Evolutionary conservation across 768 basidiomycete genomes (phyloP).

Genomic region (Amanita phalloides): DNA sequence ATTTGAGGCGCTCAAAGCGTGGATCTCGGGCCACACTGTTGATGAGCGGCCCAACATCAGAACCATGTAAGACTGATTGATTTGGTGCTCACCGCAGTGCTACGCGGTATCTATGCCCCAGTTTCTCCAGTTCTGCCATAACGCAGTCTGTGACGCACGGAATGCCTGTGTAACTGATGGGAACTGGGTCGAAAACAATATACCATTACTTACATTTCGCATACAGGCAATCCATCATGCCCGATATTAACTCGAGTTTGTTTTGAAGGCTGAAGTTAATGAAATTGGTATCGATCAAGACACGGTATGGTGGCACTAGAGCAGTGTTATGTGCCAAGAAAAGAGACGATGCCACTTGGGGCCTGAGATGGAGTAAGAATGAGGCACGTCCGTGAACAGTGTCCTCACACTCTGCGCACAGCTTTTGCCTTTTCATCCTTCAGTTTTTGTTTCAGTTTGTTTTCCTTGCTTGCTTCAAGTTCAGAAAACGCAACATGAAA

Average conservation of each 20-base stretch:
- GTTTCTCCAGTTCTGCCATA: conserved; percentile 95
- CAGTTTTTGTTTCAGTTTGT: conserved; percentile 81
- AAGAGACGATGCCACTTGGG: conserved; percentile 81
- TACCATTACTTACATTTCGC: conserved; percentile 67
- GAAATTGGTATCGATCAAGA: conserved; percentile 98
- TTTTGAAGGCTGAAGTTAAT: conserved; percentile 99
- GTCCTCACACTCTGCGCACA: conserved; percentile 66
- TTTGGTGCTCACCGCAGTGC: conserved; percentile 67
- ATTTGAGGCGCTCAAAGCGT: conserved; percentile 87
- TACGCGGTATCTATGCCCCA: conserved; percentile 91
- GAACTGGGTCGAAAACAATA: neutral
- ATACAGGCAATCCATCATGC: conserved; percentile 99
- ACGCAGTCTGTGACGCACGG: conserved; percentile 99
- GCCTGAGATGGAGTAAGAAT: conserved; percentile 28
- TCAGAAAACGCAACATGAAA: conserved; percentile 6
- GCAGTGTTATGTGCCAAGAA: conserved; percentile 94
- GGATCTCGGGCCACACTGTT: conserved; percentile 93
- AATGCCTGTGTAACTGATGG: conserved; percentile 50
- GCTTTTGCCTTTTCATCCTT: conserved; percentile 74
- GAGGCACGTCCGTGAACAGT: conserved; percentile 1
- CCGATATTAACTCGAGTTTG: conserved; percentile 87
- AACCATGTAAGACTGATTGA: neutral
- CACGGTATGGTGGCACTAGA: conserved; percentile 92
- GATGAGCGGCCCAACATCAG: conserved; percentile 3
- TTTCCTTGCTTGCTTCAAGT: conserved; percentile 64